These are phyloP conservation scores for Prunella vulgaris DNA, from an alignment of 257 asterid genomes.

Conservation along the genomic window DNA sequence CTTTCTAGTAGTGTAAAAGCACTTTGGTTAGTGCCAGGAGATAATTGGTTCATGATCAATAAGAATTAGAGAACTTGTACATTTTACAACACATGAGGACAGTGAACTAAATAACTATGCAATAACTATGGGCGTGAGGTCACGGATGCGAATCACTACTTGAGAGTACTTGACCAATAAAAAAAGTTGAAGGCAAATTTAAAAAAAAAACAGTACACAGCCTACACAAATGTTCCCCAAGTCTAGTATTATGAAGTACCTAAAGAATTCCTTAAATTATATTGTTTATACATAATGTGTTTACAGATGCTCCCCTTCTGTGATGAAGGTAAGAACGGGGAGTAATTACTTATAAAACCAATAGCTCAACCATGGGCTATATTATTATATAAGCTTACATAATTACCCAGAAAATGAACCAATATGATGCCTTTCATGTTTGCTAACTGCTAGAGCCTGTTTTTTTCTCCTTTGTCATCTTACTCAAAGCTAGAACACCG, in stretches of 20 bases:
- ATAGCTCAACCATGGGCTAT: not conserved
- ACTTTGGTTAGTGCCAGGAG: not conserved
- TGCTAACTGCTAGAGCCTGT: conserved; percentile 5
- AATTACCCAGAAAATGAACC: not conserved
- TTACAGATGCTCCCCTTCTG: not conserved
- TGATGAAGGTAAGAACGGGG: not conserved
- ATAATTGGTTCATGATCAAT: not conserved
- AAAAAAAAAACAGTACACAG: not conserved
- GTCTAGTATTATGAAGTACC: not conserved
- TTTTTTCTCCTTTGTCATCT: not conserved
- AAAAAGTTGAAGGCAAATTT: not conserved
- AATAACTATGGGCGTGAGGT: too few relatives aligned
- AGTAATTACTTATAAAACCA: not conserved
- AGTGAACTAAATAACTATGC: not conserved
- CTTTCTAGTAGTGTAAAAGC: conserved; percentile 4
- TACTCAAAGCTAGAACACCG: not conserved
- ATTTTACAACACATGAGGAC: conserved; percentile 1
- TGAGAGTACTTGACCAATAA: not conserved
- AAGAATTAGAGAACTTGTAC: not conserved
- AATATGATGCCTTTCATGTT: not conserved
- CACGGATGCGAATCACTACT: too few relatives aligned
- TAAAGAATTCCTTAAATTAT: not conserved
- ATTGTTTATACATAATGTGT: not conserved
- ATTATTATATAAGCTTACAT: not conserved
- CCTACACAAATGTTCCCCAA: conserved; percentile 3